Conservation (phyloP, 352 stramenopile genomes). For the Phytophthora capsici region DNA sequence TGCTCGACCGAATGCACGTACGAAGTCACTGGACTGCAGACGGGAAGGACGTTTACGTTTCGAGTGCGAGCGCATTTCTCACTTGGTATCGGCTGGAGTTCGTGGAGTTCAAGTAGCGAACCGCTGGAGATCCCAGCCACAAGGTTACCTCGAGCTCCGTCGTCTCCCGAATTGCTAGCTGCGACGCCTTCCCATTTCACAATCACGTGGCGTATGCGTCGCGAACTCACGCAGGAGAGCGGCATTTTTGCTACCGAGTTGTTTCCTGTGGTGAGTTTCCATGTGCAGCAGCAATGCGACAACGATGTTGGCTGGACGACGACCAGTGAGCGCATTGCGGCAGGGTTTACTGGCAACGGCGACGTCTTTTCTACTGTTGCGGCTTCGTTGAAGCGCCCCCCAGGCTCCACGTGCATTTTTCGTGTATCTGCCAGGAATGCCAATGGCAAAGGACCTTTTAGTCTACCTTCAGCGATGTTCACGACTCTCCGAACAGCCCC, state of each 20-base stretch:
- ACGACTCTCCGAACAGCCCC: conserved; percentile 38
- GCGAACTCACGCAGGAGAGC: conserved; percentile 18
- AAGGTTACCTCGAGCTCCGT: conserved; percentile 44
- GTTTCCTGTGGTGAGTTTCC: conserved; percentile 54
- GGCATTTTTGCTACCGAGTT: conserved; percentile 25
- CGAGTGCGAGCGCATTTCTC: conserved; percentile 56
- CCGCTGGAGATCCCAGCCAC: conserved; percentile 47
- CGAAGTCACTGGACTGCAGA: conserved; percentile 26
- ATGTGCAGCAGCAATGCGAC: conserved; percentile 60
- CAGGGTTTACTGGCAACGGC: conserved; percentile 28
- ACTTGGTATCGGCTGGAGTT: conserved; percentile 43
- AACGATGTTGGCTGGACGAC: conserved; percentile 55
- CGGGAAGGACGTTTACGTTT: conserved; percentile 47
- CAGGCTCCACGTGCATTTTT: conserved; percentile 61
- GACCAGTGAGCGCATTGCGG: conserved; percentile 32
- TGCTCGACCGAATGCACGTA: conserved; percentile 39
- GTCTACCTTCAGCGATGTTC: conserved; percentile 40
- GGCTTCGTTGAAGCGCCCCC: conserved; percentile 32
- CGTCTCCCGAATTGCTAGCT: conserved; percentile 46
- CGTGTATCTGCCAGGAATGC: conserved; percentile 56
- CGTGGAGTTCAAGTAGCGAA: conserved; percentile 56
- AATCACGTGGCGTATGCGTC: conserved; percentile 52
- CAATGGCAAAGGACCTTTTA: conserved; percentile 67
- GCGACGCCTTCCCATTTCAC: conserved; percentile 42
- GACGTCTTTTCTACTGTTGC: conserved; percentile 34